phyloP scores from a whole-genome alignment of 1,284 basidiomycete species.

The Ganoderma leucocontextum region DNA sequence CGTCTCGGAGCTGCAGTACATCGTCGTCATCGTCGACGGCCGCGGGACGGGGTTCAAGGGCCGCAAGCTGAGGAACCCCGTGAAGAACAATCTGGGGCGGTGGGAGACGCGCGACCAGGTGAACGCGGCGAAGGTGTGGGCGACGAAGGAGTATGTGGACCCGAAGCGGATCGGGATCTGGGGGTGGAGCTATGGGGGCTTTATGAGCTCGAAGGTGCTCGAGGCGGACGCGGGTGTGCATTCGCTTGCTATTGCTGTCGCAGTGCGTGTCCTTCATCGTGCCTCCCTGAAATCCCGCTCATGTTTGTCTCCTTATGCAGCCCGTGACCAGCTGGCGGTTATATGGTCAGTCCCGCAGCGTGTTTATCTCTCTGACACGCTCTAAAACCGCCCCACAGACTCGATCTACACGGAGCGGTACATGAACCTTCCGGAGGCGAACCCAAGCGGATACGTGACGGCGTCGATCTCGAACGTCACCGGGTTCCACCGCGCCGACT shows the following conservation, averaged over 20 bases:
- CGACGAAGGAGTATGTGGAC: conserved; percentile 81
- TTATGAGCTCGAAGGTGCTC: conserved; percentile 91
- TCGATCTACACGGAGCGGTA: conserved; percentile 97
- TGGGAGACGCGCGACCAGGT: conserved; percentile 91
- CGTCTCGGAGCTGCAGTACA: conserved; percentile 83
- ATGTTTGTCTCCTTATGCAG: conserved; percentile 43
- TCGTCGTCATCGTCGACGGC: conserved; percentile 90
- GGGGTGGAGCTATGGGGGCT: conserved; percentile 97
- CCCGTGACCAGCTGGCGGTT: conserved; percentile 88
- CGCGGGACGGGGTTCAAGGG: conserved; percentile 96
- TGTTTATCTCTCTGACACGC: no score
- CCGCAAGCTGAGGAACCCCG: conserved; percentile 80
- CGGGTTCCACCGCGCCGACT: conserved; percentile 83
- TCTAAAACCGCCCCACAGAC: conserved; percentile 51
- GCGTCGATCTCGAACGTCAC: conserved; percentile 87
- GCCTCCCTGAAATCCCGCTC: background rate
- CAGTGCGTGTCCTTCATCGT: conserved; percentile 58
- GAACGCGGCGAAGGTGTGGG: conserved; percentile 83
- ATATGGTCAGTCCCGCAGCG: conserved; percentile 66
- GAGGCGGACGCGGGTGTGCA: conserved; percentile 89
- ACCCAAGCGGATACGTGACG: conserved; percentile 85
- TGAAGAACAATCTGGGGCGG: conserved; percentile 86
- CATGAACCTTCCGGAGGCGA: conserved; percentile 85
- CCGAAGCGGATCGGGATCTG: conserved; percentile 88
- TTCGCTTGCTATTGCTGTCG: conserved; percentile 88